Percentiles rank a stretch among this genome's conserved stretches.
phyloP scores from a whole-genome alignment of 179 eudicot genomes.

The Gypsophila paniculata region DNA sequence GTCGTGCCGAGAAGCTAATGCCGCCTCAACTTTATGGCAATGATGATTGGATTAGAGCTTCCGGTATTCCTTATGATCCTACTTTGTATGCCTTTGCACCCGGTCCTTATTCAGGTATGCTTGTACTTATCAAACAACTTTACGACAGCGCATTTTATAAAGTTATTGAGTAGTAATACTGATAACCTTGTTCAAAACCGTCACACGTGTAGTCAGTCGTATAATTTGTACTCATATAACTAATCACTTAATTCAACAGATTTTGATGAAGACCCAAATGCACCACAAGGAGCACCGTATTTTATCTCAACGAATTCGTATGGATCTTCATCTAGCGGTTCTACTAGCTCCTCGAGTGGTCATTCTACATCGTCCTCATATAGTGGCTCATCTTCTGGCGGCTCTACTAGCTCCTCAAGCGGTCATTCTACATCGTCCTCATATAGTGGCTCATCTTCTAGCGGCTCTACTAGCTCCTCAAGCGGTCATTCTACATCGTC shows the following conservation, averaged over 20 bases:
- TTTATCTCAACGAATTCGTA: background rate
- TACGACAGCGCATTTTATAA: background rate
- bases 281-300: conserved; percentile 28
- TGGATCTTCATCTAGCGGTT: conserved; percentile 14
- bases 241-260: background rate
- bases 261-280: conserved; percentile 26
- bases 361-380: background rate
- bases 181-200: too few species aligned
- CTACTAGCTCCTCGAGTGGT: conserved; percentile 1
- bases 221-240: background rate
- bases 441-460: conserved; percentile 9
- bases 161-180: too few species aligned
- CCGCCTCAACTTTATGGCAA: conserved; percentile 22
- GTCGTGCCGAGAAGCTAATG: conserved; percentile 37
- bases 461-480: conserved; percentile 13
- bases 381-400: conserved; percentile 12
- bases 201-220: too few species aligned
- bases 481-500: background rate
- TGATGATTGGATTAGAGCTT: conserved; percentile 36
- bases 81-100: conserved; percentile 13
- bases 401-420: conserved; percentile 11
- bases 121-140: too few species aligned
- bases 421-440: background rate
- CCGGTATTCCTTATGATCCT: conserved; percentile 39
- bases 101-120: conserved; percentile 20